phyloP scores from a whole-genome alignment of 2,329 filamentous ascomycete species.

The Colletotrichum viniferum region DNA sequence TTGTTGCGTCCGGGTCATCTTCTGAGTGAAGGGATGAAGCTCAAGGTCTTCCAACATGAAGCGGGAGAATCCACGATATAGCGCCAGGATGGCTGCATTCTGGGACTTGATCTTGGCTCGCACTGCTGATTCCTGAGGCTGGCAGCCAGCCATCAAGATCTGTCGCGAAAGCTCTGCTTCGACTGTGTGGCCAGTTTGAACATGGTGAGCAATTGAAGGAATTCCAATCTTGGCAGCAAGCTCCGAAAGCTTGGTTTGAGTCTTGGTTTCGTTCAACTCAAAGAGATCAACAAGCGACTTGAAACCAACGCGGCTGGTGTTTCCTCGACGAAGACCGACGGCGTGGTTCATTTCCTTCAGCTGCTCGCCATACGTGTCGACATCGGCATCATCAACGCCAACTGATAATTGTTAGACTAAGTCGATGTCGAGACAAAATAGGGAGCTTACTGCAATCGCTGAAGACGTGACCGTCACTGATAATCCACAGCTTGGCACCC shows the following conservation, averaged over 20 bases:
- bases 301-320: slow-evolving; percentile 29
- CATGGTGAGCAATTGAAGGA: slow-evolving; percentile 40
- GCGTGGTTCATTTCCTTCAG: slow-evolving; percentile 40
- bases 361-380: slow-evolving; percentile 41
- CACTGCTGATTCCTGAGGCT: slow-evolving; percentile 32
- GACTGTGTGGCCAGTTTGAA: slow-evolving; percentile 27
- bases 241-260: neutral
- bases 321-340: slow-evolving; percentile 27
- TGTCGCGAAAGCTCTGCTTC: slow-evolving; percentile 35
- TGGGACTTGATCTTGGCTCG: slow-evolving; percentile 30
- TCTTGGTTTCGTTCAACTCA: slow-evolving; percentile 39
- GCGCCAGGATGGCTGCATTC: slow-evolving; percentile 44
- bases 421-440: accelerated
- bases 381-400: slow-evolving; percentile 46
- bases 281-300: slow-evolving; percentile 32
- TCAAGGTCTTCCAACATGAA: slow-evolving; percentile 49
- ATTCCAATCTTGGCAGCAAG: slow-evolving; percentile 4
- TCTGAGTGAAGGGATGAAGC: slow-evolving; percentile 26
- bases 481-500: slow-evolving; percentile 38
- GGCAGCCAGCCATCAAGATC: slow-evolving; percentile 37
- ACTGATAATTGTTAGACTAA: slow-evolving; percentile 26
- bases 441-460: slow-evolving; percentile 42
- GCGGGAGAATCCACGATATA: slow-evolving; percentile 66
- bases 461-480: slow-evolving; percentile 45
- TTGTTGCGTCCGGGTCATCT: slow-evolving; percentile 29